These are phyloP conservation scores for Eragrostis tef DNA, from an alignment of 202 grass and related monocot genomes.

Conservation along the genomic window DNA sequence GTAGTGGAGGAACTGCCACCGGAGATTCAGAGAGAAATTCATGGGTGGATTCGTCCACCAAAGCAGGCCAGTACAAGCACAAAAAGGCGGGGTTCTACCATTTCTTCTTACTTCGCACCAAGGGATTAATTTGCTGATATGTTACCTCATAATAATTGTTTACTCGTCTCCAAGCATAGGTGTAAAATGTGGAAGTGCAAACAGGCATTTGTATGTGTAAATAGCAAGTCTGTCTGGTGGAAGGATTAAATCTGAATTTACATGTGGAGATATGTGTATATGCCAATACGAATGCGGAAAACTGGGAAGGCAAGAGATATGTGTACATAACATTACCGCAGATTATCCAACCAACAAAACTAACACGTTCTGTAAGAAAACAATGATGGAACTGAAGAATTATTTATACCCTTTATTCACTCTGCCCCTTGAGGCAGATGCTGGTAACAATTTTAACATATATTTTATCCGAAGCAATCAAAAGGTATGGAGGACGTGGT, in stretches of 20 bases:
- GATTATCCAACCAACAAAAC: background rate
- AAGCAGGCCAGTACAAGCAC: conserved; percentile 53
- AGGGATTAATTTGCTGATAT: conserved; percentile 23
- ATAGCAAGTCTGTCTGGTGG: background rate
- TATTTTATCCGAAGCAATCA: background rate
- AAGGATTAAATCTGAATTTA: too few relatives aligned
- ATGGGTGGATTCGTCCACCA: conserved; percentile 63
- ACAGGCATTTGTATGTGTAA: background rate
- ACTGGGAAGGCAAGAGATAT: too few relatives aligned
- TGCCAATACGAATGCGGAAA: too few relatives aligned
- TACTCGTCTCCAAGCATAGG: background rate
- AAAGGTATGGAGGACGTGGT: background rate
- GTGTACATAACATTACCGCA: too few relatives aligned
- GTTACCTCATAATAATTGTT: background rate
- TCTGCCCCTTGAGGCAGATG: too few relatives aligned
- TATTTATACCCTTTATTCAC: too few relatives aligned
- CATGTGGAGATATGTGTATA: too few relatives aligned
- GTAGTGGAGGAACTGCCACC: conserved; percentile 77
- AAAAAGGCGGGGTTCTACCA: conserved; percentile 61
- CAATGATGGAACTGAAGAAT: too few relatives aligned
- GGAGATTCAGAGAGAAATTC: conserved; percentile 81
- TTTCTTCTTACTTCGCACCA: conserved; percentile 74
- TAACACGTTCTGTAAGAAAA: too few relatives aligned
- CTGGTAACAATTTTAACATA: background rate
- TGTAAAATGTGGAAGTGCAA: background rate